phyloP scores from a whole-genome alignment of 208 protist species.

The Leishmania guyanensis region DNA sequence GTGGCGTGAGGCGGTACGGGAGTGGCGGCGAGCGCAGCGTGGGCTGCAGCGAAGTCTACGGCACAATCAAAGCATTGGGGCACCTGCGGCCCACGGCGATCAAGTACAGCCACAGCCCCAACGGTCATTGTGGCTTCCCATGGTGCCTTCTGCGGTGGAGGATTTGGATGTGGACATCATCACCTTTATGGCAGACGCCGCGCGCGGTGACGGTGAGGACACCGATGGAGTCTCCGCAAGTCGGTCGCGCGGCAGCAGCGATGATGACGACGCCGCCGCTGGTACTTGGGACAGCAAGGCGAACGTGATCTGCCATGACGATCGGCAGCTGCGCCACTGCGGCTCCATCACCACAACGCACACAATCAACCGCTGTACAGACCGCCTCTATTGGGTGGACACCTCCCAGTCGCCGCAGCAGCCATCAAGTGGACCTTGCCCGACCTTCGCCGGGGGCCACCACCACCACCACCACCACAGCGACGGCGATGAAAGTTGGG shows the following conservation, averaged over 20 bases:
- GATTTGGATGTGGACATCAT: constrained; percentile 17
- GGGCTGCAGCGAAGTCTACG: constrained; percentile 1
- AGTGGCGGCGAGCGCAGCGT: constrained; percentile 16
- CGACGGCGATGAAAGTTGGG: neutral
- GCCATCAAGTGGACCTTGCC: neutral
- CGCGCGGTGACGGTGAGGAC: neutral
- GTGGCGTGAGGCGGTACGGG: constrained; percentile 30
- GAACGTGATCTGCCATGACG: neutral
- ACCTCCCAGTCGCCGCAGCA: neutral
- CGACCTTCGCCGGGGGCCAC: neutral
- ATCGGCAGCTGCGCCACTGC: neutral
- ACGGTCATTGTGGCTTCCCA: neutral
- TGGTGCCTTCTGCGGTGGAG: constrained; percentile 7
- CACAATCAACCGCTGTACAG: constrained; percentile 23
- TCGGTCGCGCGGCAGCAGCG: neutral
- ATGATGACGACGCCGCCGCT: neutral
- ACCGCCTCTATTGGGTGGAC: neutral
- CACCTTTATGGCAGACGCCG: constrained; percentile 6
- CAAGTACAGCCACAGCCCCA: neutral
- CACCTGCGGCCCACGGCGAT: neutral
- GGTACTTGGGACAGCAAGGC: neutral
- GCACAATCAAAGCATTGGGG: neutral
- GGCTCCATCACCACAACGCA: constrained; percentile 7
- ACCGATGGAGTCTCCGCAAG: neutral
- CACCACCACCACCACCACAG: neutral